A percentile compares a stretch with the other conserved stretches of the same genome.
phyloP scores from a whole-genome alignment of 2,329 filamentous ascomycete species.

The Amauroascus verrucosus region DNA sequence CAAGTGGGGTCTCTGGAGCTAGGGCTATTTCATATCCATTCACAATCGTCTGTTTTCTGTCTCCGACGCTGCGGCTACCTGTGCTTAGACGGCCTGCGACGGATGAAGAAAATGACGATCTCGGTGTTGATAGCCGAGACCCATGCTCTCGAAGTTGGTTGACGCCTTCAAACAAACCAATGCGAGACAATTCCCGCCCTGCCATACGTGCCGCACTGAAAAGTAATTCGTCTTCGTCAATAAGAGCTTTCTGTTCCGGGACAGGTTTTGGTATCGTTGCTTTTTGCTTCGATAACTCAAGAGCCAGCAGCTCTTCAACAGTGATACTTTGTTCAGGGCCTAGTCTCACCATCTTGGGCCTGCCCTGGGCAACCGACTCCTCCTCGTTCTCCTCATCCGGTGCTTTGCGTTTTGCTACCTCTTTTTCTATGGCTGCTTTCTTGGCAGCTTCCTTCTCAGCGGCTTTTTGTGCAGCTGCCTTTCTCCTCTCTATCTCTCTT shows the following conservation, averaged over 20 bases:
- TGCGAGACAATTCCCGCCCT: constrained; percentile 31
- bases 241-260: constrained; percentile 14
- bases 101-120: constrained; percentile 4
- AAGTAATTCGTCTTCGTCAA: constrained; percentile 36
- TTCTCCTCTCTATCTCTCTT: constrained; percentile 14
- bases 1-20: constrained; percentile 30
- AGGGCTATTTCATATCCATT: constrained; percentile 36
- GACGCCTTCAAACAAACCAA: constrained; percentile 26
- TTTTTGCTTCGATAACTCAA: constrained; percentile 11
- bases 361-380: neutral
- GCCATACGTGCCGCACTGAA: constrained; percentile 34
- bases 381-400: constrained; percentile 2
- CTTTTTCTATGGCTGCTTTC: constrained; percentile 14
- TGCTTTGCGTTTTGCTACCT: constrained; percentile 16
- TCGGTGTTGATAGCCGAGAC: constrained; percentile 10
- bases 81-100: constrained; percentile 4
- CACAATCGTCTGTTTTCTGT: constrained; percentile 18
- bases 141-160: constrained; percentile 20
- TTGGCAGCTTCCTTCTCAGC: constrained; percentile 11
- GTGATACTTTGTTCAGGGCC: constrained; percentile 11
- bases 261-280: constrained; percentile 5
- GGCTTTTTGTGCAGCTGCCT: constrained; percentile 12
- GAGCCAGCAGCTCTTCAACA: constrained; percentile 16
- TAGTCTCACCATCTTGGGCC: constrained; percentile 11
- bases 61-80: constrained; percentile 10